A percentile compares a stretch with the other conserved stretches of the same genome.
phyloP scores from a whole-genome alignment of 2,329 filamentous ascomycete species.

The Cadophora gregata region DNA sequence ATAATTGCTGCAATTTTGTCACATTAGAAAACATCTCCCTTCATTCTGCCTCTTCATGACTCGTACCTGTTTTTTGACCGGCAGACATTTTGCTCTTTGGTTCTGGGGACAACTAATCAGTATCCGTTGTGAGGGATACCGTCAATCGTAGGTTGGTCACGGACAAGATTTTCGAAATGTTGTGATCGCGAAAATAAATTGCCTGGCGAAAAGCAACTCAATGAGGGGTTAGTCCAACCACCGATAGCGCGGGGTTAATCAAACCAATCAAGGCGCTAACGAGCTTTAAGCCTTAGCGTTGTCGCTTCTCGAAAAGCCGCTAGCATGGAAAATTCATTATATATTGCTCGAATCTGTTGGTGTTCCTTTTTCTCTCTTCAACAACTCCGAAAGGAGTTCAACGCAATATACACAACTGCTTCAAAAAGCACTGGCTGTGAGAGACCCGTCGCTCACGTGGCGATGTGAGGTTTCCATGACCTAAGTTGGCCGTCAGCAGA shows the following conservation, averaged over 20 bases:
- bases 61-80: conserved; percentile 36
- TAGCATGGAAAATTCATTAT: conserved; percentile 8
- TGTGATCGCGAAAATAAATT: conserved; percentile 11
- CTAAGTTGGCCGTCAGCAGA: conserved; percentile 42
- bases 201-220: background rate
- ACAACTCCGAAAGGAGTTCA: conserved; percentile 21
- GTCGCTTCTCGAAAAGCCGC: background rate
- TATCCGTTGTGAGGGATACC: background rate
- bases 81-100: conserved; percentile 30
- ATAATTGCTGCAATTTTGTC: conserved; percentile 71
- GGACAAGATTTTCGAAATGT: background rate
- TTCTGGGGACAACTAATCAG: background rate
- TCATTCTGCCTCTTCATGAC: background rate
- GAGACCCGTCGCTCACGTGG: conserved; percentile 40
- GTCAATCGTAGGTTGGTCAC: background rate
- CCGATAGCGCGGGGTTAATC: conserved; percentile 7
- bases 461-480: conserved; percentile 44
- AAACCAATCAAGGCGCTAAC: background rate
- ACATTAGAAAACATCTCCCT: background rate
- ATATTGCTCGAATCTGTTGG: background rate
- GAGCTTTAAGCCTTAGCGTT: background rate
- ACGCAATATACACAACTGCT: conserved; percentile 32
- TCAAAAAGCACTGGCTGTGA: conserved; percentile 43
- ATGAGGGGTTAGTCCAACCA: background rate
- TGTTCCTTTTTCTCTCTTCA: conserved; percentile 5